Percentiles rank a stretch among this genome's conserved stretches.
These are phyloP conservation scores for Coniochaeta sp. DNA, from an alignment of 2,329 filamentous ascomycete genomes.

Conservation along the genomic window DNA sequence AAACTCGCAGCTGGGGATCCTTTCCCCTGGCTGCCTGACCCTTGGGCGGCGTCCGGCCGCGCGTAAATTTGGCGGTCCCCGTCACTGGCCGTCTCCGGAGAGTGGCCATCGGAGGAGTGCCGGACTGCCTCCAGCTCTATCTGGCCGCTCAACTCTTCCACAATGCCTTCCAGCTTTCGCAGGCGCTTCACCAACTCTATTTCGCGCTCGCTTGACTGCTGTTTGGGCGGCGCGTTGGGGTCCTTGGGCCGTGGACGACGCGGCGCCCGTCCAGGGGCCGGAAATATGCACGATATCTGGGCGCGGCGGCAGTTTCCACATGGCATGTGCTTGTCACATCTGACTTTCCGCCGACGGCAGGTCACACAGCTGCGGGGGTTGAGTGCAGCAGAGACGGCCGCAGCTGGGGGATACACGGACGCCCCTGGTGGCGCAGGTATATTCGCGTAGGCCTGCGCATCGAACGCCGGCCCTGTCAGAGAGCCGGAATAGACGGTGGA, in stretches of 20 bases:
- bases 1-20: conserved; percentile 12
- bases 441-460: not conserved
- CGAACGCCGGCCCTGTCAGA: not conserved
- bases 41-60: conserved; percentile 14
- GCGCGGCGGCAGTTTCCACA: conserved; percentile 69
- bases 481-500: not conserved
- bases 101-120: conserved; percentile 26
- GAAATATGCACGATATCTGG: conserved; percentile 65
- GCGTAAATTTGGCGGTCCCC: conserved; percentile 15
- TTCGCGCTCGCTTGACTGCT: conserved; percentile 54
- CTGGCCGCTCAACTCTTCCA: conserved; percentile 60
- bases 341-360: conserved; percentile 43
- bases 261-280: conserved; percentile 65
- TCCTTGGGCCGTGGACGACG: conserved; percentile 59
- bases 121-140: conserved; percentile 46
- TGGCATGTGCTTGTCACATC: conserved; percentile 71
- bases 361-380: conserved; percentile 44
- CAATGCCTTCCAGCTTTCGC: conserved; percentile 67
- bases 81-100: conserved; percentile 24
- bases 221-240: conserved; percentile 53
- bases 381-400: conserved; percentile 22
- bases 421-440: conserved; percentile 13
- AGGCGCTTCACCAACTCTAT: conserved; percentile 65
- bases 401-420: conserved; percentile 16
- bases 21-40: conserved; percentile 10